Evolutionary conservation across 2,329 filamentous ascomycete genomes (phyloP).

Genomic region (Trichoderma endophyticum): DNA sequence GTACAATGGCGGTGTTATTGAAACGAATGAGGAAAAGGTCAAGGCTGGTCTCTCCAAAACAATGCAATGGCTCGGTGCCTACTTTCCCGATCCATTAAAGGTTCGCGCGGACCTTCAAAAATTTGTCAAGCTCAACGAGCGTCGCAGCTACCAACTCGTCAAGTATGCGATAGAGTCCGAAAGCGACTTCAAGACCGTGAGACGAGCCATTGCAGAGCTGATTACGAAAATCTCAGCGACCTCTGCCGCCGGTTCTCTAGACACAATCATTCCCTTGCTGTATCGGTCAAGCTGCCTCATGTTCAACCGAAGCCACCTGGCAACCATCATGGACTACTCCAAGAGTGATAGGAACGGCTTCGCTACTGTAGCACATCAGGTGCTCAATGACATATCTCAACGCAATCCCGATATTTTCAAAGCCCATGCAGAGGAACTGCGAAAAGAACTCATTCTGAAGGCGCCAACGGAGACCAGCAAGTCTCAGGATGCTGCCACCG

Average conservation of each 20-base stretch:
- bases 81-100: slow-evolving; percentile 71
- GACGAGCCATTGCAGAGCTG: slow-evolving; percentile 86
- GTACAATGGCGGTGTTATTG: slow-evolving; percentile 83
- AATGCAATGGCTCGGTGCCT: slow-evolving; percentile 68
- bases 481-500: slow-evolving; percentile 68
- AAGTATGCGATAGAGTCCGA: slow-evolving; percentile 80
- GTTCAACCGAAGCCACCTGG: slow-evolving; percentile 92
- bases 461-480: slow-evolving; percentile 67
- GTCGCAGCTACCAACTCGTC: slow-evolving; percentile 84
- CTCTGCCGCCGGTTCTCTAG: slow-evolving; percentile 62
- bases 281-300: slow-evolving; percentile 81
- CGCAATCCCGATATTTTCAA: slow-evolving; percentile 88
- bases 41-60: slow-evolving; percentile 70
- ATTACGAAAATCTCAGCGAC: slow-evolving; percentile 73
- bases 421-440: slow-evolving; percentile 86
- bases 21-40: slow-evolving; percentile 65
- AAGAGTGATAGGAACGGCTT: slow-evolving; percentile 78
- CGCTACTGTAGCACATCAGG: slow-evolving; percentile 76
- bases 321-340: slow-evolving; percentile 83
- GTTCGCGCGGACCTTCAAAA: slow-evolving; percentile 77
- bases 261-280: slow-evolving; percentile 77
- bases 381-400: slow-evolving; percentile 88
- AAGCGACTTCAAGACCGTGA: slow-evolving; percentile 88
- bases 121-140: slow-evolving; percentile 88
- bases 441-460: slow-evolving; percentile 77